A percentile compares a stretch with the other conserved stretches of the same genome.
Conservation (phyloP, 805 yeast species). For the Torulaspora microellipsoides region DNA sequence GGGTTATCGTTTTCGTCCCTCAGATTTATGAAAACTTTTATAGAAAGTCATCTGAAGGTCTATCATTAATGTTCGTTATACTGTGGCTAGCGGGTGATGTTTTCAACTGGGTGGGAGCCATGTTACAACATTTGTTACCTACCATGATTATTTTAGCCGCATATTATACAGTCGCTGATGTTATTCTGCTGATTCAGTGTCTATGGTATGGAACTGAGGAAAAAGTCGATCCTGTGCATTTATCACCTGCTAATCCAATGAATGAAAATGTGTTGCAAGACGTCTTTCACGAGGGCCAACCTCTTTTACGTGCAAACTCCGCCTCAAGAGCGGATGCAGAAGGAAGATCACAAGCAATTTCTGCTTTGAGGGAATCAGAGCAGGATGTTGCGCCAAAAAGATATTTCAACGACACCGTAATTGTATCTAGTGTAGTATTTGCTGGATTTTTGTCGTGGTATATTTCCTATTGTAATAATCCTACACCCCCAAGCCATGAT, state of each 20-base stretch:
- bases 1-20: conserved; percentile 97
- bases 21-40: conserved; percentile 89
- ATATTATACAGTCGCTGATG: conserved; percentile 88
- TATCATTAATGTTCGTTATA: conserved; percentile 78
- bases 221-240: conserved; percentile 65
- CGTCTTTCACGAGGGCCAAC: conserved; percentile 36
- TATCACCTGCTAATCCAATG: conserved; percentile 86
- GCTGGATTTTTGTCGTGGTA: conserved; percentile 91
- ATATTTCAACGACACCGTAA: conserved; percentile 37
- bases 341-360: conserved; percentile 8
- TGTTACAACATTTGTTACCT: conserved; percentile 84
- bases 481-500: conserved; percentile 20
- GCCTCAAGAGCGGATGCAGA: conserved; percentile 6
- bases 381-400: conserved; percentile 20
- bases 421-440: conserved; percentile 62
- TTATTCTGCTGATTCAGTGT: conserved; percentile 79
- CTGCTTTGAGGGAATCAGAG: conserved; percentile 10
- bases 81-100: conserved; percentile 94
- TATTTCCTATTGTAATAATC: conserved; percentile 51
- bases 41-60: conserved; percentile 83
- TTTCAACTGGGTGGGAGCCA: conserved; percentile 87
- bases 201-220: conserved; percentile 61
- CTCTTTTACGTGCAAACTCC: conserved; percentile 17
- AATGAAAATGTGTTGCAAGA: conserved; percentile 60
- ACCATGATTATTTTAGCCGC: conserved; percentile 92